Evolutionary conservation across 2,329 filamentous ascomycete species (phyloP).

Genomic region (Sclerotinia nivalis): DNA sequence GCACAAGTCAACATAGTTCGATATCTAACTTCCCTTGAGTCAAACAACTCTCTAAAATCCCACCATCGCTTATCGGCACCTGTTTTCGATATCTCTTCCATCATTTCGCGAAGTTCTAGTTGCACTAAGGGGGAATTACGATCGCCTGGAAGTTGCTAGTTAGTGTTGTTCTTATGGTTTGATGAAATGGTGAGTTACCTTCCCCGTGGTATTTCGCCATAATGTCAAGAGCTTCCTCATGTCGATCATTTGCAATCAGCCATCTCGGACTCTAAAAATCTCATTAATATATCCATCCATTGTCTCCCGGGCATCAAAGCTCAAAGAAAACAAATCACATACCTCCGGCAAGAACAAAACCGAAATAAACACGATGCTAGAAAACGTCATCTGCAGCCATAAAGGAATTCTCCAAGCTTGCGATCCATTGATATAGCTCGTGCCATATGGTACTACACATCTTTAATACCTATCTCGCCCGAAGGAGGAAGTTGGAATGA

Average conservation of each 20-base stretch:
- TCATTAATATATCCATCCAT: rapidly evolving
- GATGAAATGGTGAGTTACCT: constrained; percentile 35
- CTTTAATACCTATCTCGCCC: neutral
- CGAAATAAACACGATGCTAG: constrained; percentile 38
- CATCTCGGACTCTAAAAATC: constrained; percentile 48
- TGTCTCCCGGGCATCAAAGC: rapidly evolving
- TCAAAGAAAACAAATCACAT: neutral
- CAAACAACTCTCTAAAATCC: constrained; percentile 39
- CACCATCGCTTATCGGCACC: constrained; percentile 41
- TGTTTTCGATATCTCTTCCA: constrained; percentile 34
- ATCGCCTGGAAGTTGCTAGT: neutral
- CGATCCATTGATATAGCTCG: constrained; percentile 17
- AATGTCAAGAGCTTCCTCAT: constrained; percentile 55
- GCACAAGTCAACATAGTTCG: constrained; percentile 40
- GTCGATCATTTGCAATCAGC: constrained; percentile 56
- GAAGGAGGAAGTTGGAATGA: rapidly evolving
- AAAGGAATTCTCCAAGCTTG: constrained; percentile 42
- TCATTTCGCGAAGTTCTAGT: constrained; percentile 39
- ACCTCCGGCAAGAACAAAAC: constrained; percentile 56
- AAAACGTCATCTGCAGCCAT: constrained; percentile 40
- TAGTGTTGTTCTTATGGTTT: neutral
- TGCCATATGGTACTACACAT: constrained; percentile 16
- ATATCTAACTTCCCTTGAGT: constrained; percentile 34
- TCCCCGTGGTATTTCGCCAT: constrained; percentile 60
- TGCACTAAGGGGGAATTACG: constrained; percentile 33